Base-by-base conservation (phyloP, 1,284 basidiomycete genomes). In the Mycosarcoma maydis region DNA sequence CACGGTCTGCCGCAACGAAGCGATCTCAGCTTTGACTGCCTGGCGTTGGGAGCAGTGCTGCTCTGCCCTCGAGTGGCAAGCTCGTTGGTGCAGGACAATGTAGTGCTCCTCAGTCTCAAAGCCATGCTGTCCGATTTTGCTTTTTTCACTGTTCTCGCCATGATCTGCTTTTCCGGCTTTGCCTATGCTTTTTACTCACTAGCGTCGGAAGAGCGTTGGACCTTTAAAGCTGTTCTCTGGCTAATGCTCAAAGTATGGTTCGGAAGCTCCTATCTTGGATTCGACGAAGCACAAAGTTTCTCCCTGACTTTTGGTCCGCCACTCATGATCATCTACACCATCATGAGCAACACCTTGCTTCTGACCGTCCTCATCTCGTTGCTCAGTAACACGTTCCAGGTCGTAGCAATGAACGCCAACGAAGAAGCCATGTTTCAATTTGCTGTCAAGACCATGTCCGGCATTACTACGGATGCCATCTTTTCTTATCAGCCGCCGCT, bases 351-450 rank as follows among this genome's bases (percentile, higher is more conserved):
- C 75, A 95, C 93, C 0, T 83, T 92, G 20, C 85, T 92, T 16
- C 84, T 92, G 22, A 92, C 91, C 14, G 77, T 84, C 41, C 73
- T 81, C 41, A 72, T 84, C 89, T 92, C 84, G 6, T 94, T 96
- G 42, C 85, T 97, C 19, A 92, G 92, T 8, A 91, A 96, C 80
- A 97, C 94, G 0, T 97, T 96, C 81, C 88, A 92, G 0, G 91
- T 87, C 17, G 92, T 96, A 75, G 94, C 89, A 65, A 90, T 92
- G 72, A 94, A 96, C 83, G 94, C 94, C 17, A 88, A 88, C 11
- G 92, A 93, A 6, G 94, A 96, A 85, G 91, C 90, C 4, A 92
- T 95, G 91, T 96, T 94, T 81, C 87, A 94, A 46, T 89, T 89
- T 79, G 92, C 93, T 88, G 10, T 82, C 64, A 48, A 59, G 47